Evolutionary conservation across 495 filamentous ascomycete genomes (phyloP).

Genomic region (Xeromyces bisporus): DNA sequence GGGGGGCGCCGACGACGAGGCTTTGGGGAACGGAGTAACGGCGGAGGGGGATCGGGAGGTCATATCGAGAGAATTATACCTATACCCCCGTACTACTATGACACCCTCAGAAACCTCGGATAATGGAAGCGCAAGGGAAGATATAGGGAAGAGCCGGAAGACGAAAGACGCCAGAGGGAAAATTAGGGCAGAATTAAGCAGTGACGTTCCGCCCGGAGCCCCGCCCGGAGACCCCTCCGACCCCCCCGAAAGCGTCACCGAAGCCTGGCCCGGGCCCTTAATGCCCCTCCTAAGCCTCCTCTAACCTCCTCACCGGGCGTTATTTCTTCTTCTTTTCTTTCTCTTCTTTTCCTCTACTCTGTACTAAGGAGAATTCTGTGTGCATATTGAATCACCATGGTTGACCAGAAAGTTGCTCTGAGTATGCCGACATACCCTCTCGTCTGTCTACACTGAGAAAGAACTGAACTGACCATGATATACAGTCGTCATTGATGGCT

Average conservation of each 20-base stretch:
- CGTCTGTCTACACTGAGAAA: too few species aligned
- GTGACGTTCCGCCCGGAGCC: constrained; percentile 19
- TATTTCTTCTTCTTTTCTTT: constrained; percentile 1
- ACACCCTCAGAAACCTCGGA: not conserved
- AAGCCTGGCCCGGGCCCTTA: too few species aligned
- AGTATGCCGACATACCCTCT: too few species aligned
- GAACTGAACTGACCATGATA: too few species aligned
- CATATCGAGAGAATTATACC: constrained; percentile 12
- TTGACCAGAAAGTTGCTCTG: constrained; percentile 85
- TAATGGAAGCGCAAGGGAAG: constrained; percentile 13
- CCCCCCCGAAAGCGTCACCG: constrained; percentile 26
- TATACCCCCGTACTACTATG: too few species aligned
- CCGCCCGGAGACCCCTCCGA: not conserved
- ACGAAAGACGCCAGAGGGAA: constrained; percentile 2
- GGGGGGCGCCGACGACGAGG: constrained; percentile 23
- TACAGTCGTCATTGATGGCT: constrained; percentile 92
- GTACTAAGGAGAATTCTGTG: constrained; percentile 7
- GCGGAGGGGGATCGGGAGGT: constrained; percentile 23
- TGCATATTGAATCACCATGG: constrained; percentile 33
- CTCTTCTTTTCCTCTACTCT: constrained; percentile 4
- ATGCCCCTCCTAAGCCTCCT: constrained; percentile 20
- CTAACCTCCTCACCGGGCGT: constrained; percentile 16
- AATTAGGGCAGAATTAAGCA: constrained; percentile 2
- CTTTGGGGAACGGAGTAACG: constrained; percentile 22
- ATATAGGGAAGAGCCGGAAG: constrained; percentile 26